Percentiles rank a stretch among this genome's conserved stretches.
These are phyloP conservation scores for Candida gigantensis DNA, from an alignment of 1,139 yeast species.

Conservation along the genomic window DNA sequence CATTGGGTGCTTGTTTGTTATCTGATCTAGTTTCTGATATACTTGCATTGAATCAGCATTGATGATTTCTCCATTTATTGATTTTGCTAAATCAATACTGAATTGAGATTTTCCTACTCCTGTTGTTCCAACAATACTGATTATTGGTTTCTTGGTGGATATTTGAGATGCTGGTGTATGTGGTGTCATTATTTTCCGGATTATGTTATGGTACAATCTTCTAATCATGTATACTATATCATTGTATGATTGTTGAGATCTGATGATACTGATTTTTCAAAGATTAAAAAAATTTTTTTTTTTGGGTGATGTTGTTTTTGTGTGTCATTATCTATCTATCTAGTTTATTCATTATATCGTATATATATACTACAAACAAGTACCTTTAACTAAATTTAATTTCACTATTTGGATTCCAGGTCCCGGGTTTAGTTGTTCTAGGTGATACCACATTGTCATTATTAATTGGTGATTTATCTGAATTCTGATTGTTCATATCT, in stretches of 20 bases:
- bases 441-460: conserved; percentile 12
- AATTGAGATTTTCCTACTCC: conserved; percentile 98
- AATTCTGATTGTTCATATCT: too few relatives aligned
- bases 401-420: conserved; percentile 36
- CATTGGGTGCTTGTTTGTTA: conserved; percentile 90
- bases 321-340: too few relatives aligned
- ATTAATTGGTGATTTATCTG: neutral
- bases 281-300: too few relatives aligned
- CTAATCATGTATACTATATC: conserved; percentile 3
- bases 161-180: conserved; percentile 20
- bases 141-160: conserved; percentile 34
- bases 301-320: conserved; percentile 1
- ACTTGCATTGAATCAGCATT: conserved; percentile 98
- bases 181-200: conserved; percentile 23
- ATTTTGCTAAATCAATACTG: conserved; percentile 75
- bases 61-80: conserved; percentile 82
- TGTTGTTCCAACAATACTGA: conserved; percentile 90
- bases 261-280: neutral
- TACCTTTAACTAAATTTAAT: conserved; percentile 29
- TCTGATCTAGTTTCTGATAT: conserved; percentile 67
- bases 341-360: too few relatives aligned
- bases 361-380: neutral
- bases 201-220: too few relatives aligned
- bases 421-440: conserved; percentile 16
- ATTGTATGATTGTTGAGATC: neutral